phyloP scores from a whole-genome alignment of 805 yeast species.

The Millerozyma acaciae region DNA sequence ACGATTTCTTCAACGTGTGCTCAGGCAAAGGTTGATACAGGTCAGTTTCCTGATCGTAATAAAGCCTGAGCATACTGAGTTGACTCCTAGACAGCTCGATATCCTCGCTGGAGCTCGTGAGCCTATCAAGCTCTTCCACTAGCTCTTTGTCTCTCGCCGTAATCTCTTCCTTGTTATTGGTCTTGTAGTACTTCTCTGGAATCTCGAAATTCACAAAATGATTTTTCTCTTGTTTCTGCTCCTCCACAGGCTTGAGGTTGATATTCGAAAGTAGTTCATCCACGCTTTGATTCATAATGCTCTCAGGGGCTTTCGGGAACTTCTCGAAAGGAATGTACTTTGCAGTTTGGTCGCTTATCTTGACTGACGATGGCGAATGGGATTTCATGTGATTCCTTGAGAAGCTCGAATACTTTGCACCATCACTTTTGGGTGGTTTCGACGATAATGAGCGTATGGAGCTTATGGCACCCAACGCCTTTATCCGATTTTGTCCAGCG shows the following conservation, averaged over 20 bases:
- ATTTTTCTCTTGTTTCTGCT: neutral
- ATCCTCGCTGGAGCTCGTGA: conserved; percentile 18
- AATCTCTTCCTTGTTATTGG: conserved; percentile 14
- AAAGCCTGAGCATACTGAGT: conserved; percentile 20
- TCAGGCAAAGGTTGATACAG: conserved; percentile 26
- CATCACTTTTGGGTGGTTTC: conserved; percentile 10
- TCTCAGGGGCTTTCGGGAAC: conserved; percentile 29
- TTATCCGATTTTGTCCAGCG: too few relatives aligned
- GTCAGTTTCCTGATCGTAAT: conserved; percentile 25
- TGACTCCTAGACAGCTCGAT: conserved; percentile 20
- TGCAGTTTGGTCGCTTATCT: neutral
- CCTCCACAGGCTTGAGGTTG: conserved; percentile 6
- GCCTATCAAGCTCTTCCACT: conserved; percentile 23
- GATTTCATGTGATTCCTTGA: conserved; percentile 1
- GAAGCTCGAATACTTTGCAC: conserved; percentile 1
- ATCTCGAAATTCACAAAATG: conserved; percentile 21
- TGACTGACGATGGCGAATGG: conserved; percentile 1
- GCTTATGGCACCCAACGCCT: too few relatives aligned
- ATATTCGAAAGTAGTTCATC: conserved; percentile 17
- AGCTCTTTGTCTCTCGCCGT: conserved; percentile 23
- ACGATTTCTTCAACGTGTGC: conserved; percentile 35
- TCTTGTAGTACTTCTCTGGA: conserved; percentile 23
- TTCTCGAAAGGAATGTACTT: conserved; percentile 25
- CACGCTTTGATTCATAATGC: conserved; percentile 12
- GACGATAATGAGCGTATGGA: conserved; percentile 5